Percentiles rank a stretch among this genome's conserved stretches.
Conservation (phyloP, 257 asterid species). For the Lithospermum erythrorhizon region DNA sequence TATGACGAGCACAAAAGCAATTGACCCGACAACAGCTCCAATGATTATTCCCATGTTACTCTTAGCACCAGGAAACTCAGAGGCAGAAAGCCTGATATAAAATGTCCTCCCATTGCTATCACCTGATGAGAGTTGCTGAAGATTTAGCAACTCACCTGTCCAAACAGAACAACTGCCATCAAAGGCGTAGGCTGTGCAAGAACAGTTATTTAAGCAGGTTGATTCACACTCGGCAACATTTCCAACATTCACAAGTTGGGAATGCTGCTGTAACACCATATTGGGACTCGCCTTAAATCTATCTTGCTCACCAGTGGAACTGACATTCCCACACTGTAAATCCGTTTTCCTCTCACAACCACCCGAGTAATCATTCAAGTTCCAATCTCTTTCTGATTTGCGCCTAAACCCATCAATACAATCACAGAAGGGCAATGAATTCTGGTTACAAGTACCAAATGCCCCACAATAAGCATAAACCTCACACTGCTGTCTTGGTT, state of each 20-base stretch:
- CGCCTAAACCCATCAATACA: constrained; percentile 29
- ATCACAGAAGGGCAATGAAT: constrained; percentile 20
- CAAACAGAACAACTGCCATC: constrained; percentile 14
- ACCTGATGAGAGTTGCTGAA: constrained; percentile 13
- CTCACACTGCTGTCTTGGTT: constrained; percentile 32
- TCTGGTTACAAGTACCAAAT: constrained; percentile 27
- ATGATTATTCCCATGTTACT: constrained; percentile 16
- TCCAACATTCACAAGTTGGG: constrained; percentile 11
- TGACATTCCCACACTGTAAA: constrained; percentile 18
- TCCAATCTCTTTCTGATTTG: constrained; percentile 21
- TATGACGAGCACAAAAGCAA: constrained; percentile 13
- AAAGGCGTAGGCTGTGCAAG: constrained; percentile 34
- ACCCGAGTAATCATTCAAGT: constrained; percentile 25
- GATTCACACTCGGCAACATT: constrained; percentile 26
- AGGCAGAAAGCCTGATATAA: constrained; percentile 22
- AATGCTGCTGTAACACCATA: constrained; percentile 12
- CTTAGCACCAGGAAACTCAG: constrained; percentile 17
- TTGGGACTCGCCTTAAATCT: constrained; percentile 10
- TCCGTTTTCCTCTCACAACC: constrained; percentile 26
- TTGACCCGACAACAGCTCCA: constrained; percentile 27
- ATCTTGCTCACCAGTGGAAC: constrained; percentile 12
- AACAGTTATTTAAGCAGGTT: constrained; percentile 30
- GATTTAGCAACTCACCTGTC: constrained; percentile 10
- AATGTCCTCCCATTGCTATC: constrained; percentile 20
- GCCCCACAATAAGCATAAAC: constrained; percentile 42